phyloP scores from a whole-genome alignment of 225 moss, liverwort and hornwort genomes.

The Sphagnum contortum region DNA sequence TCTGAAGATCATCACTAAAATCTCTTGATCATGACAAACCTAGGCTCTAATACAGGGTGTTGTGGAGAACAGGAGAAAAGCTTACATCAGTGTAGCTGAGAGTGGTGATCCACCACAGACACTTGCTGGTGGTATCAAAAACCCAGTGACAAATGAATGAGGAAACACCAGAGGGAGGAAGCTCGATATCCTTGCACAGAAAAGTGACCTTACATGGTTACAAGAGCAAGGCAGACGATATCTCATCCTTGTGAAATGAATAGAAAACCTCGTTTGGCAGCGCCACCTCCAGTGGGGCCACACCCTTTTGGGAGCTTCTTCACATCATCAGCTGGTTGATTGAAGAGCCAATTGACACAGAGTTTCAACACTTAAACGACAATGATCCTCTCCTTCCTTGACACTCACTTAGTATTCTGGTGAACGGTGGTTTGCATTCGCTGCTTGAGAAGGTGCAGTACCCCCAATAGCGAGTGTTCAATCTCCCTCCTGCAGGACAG shows the following conservation, averaged over 20 bases:
- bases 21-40: too few relatives aligned
- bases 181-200: slow-evolving; percentile 68
- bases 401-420: slow-evolving; percentile 58
- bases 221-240: slow-evolving; percentile 71
- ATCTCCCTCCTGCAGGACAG: slow-evolving; percentile 50
- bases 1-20: too few relatives aligned
- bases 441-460: slow-evolving; percentile 83
- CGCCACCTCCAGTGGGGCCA: slow-evolving; percentile 63
- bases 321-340: slow-evolving; percentile 37
- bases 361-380: slow-evolving; percentile 51
- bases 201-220: slow-evolving; percentile 98
- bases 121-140: slow-evolving; percentile 69
- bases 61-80: not conserved
- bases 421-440: slow-evolving; percentile 55
- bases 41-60: too few relatives aligned
- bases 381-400: slow-evolving; percentile 30
- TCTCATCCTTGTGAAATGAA: slow-evolving; percentile 97
- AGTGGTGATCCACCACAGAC: slow-evolving; percentile 98
- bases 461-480: slow-evolving; percentile 87
- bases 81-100: slow-evolving; percentile 98
- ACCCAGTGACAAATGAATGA: slow-evolving; percentile 86
- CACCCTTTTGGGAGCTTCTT: slow-evolving; percentile 68
- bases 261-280: slow-evolving; percentile 91
- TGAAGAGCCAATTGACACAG: slow-evolving; percentile 83
- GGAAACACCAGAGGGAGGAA: slow-evolving; percentile 49